A percentile compares a stretch with the other conserved stretches of the same genome.
Evolutionary conservation across 2,329 filamentous ascomycete species (phyloP).

Genomic region (Scedosporium boydii): DNA sequence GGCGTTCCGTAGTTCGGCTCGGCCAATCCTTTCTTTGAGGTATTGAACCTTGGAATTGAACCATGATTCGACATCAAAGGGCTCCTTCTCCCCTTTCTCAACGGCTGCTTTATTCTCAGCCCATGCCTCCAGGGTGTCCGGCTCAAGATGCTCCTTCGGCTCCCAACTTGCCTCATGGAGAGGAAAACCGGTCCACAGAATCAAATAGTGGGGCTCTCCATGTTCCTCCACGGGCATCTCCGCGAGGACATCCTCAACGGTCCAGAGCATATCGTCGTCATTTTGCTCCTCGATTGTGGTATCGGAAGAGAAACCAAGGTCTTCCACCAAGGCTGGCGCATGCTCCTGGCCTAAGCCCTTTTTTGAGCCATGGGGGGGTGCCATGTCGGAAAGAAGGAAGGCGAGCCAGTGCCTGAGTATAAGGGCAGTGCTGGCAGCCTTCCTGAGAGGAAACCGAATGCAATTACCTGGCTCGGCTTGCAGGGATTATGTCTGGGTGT

Average conservation of each 20-base stretch:
- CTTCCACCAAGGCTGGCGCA: conserved; percentile 14
- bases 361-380: no score
- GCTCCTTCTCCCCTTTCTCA: neutral
- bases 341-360: neutral
- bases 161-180: conserved; percentile 39
- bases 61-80: conserved; percentile 3
- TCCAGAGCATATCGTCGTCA: conserved; percentile 35
- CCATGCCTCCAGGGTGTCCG: neutral
- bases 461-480: no score
- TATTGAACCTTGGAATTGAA: conserved; percentile 21
- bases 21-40: conserved; percentile 33
- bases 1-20: neutral
- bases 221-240: conserved; percentile 23
- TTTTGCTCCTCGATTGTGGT: conserved; percentile 22
- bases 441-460: no score
- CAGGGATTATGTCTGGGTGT: no score
- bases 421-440: no score
- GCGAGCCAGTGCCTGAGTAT: no score
- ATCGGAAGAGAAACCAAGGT: conserved; percentile 16
- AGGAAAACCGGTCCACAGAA: conserved; percentile 26
- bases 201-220: conserved; percentile 20
- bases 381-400: no score
- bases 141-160: conserved; percentile 13
- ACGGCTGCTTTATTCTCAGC: neutral
- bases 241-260: conserved; percentile 41